These are phyloP conservation scores for Tolypocladium pustulatum DNA, from an alignment of 2,329 filamentous ascomycete genomes.

Conservation along the genomic window DNA sequence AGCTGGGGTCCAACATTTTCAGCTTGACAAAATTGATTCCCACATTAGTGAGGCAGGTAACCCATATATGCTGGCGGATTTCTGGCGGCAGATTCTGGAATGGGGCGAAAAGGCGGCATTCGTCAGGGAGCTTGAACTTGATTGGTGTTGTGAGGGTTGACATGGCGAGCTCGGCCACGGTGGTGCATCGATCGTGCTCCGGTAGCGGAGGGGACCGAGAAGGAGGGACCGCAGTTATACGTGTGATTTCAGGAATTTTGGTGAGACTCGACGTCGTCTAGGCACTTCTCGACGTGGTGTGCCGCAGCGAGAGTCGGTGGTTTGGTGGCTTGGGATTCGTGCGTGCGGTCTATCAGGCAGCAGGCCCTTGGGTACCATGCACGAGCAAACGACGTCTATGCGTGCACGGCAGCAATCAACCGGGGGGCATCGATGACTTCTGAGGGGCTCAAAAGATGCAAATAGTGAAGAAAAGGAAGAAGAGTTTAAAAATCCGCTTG, in stretches of 20 bases:
- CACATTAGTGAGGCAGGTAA: conserved; percentile 16
- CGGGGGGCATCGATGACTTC: not conserved
- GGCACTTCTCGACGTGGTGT: not conserved
- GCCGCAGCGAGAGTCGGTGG: not conserved
- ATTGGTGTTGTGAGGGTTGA: conserved; percentile 4
- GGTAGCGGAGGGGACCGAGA: not conserved
- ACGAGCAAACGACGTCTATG: not conserved
- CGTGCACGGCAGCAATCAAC: not conserved
- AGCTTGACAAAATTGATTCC: conserved; percentile 25
- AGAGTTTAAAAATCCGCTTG: not conserved
- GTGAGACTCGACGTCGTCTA: not conserved
- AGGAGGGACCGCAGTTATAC: not conserved
- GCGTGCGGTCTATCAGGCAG: not conserved
- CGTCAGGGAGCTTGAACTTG: conserved; percentile 20
- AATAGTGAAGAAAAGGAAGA: not conserved
- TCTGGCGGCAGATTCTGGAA: conserved; percentile 23
- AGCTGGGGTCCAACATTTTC: conserved; percentile 9
- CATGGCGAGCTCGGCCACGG: not conserved
- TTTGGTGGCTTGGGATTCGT: not conserved
- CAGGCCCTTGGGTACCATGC: not conserved
- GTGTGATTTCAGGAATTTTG: not conserved
- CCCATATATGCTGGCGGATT: conserved; percentile 25
- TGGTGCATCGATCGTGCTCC: not conserved
- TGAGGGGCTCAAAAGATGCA: not conserved
- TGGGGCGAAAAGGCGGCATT: conserved; percentile 18